Percentiles rank a stretch among this genome's conserved stretches.
Conservation (phyloP, 1,284 basidiomycete species). For the Papiliotrema nemorosa region DNA sequence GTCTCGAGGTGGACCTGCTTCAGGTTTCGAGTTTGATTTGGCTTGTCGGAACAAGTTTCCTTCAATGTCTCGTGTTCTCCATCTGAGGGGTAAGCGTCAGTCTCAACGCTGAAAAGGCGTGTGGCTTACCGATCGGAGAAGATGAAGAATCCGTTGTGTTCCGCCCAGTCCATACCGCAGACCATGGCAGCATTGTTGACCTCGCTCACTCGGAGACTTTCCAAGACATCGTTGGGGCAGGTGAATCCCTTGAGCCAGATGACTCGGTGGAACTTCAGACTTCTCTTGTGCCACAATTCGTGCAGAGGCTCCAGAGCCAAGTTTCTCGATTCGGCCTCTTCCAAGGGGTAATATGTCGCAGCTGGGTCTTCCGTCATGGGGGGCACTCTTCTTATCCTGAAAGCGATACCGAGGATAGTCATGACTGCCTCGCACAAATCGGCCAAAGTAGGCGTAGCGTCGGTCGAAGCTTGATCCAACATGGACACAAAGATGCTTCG, state of each 20-base stretch:
- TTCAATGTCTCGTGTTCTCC: slow-evolving; percentile 91
- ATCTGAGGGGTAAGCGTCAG: slow-evolving; percentile 54
- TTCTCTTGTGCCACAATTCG: slow-evolving; percentile 70
- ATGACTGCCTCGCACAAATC: slow-evolving; percentile 90
- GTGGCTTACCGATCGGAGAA: slow-evolving; percentile 81
- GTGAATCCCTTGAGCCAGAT: slow-evolving; percentile 97
- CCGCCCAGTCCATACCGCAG: slow-evolving; percentile 98
- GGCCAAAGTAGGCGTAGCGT: slow-evolving; percentile 84
- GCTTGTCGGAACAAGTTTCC: slow-evolving; percentile 94
- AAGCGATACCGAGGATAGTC: slow-evolving; percentile 82
- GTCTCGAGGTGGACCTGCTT: slow-evolving; percentile 85
- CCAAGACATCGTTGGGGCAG: slow-evolving; percentile 91
- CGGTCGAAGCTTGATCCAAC: slow-evolving; percentile 88
- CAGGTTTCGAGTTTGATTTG: slow-evolving; percentile 83
- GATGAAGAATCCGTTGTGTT: slow-evolving; percentile 92
- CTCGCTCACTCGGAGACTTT: slow-evolving; percentile 83
- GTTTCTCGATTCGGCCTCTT: slow-evolving; percentile 89
- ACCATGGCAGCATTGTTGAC: slow-evolving; percentile 91
- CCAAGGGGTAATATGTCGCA: slow-evolving; percentile 85
- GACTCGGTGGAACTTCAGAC: slow-evolving; percentile 79
- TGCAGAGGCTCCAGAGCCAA: slow-evolving; percentile 83
- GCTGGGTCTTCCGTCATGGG: slow-evolving; percentile 81
- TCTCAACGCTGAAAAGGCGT: background rate
- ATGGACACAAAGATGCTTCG: slow-evolving; percentile 89
- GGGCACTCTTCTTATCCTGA: slow-evolving; percentile 78